Evolutionary conservation across 2,329 filamentous ascomycete genomes (phyloP).

Genomic region (Amauroascus niger): DNA sequence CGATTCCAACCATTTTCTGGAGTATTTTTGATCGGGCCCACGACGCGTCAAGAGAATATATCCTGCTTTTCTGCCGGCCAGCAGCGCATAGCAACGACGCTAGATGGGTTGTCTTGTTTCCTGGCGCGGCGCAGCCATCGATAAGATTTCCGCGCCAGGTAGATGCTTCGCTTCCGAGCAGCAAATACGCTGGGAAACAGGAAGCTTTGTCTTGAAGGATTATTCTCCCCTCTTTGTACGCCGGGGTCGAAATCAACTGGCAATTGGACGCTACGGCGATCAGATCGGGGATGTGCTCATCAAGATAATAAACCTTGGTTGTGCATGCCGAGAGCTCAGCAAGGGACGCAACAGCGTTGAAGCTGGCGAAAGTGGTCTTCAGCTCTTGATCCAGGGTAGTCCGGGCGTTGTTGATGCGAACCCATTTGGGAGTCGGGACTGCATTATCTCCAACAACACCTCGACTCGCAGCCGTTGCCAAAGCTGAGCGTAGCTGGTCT

Average conservation of each 20-base stretch:
- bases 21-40: slow-evolving; percentile 58
- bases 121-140: slow-evolving; percentile 90
- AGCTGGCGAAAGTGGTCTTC: slow-evolving; percentile 61
- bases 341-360: slow-evolving; percentile 48
- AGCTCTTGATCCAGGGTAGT: slow-evolving; percentile 63
- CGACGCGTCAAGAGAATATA: slow-evolving; percentile 42
- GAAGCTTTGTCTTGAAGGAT: slow-evolving; percentile 96
- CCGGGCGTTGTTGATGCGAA: slow-evolving; percentile 72
- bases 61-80: slow-evolving; percentile 31
- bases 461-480: slow-evolving; percentile 27
- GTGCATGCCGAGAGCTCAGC: slow-evolving; percentile 41
- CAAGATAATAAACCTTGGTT: slow-evolving; percentile 55
- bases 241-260: slow-evolving; percentile 61
- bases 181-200: slow-evolving; percentile 85
- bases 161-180: slow-evolving; percentile 52
- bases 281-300: slow-evolving; percentile 72
- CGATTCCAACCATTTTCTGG: slow-evolving; percentile 71
- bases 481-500: slow-evolving; percentile 46
- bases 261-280: slow-evolving; percentile 63
- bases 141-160: slow-evolving; percentile 56
- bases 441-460: slow-evolving; percentile 34
- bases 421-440: slow-evolving; percentile 68
- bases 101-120: slow-evolving; percentile 94
- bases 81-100: slow-evolving; percentile 55
- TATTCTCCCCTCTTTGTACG: slow-evolving; percentile 66